Evolutionary conservation across 2,329 filamentous ascomycete species (phyloP), one percentile per base, ranked within the genome.

Genomic region (Cytospora mali): DNA sequence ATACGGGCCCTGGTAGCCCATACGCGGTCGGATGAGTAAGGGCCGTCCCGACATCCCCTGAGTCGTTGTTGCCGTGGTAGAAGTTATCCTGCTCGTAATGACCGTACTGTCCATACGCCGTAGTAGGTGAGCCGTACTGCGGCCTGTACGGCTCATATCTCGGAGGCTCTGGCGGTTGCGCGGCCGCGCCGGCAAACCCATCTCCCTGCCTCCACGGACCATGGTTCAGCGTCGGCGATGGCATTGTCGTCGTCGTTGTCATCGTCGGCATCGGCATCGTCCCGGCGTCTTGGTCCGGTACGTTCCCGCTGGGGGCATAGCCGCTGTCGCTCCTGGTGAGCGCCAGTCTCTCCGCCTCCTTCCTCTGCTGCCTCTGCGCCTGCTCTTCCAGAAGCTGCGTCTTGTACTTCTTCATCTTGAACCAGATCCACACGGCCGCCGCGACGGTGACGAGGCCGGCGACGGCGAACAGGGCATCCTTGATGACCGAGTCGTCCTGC

Each of bases 351-450:
- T 58, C 55, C n/a, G 66, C 48, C 31, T 64, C 56, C 18, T 58
- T 53, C 49, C 57, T 60, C 39, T 54, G 55, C 51, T 64, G 65
- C 52, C 69, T 50, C 58, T 65, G 63, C 2, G 61, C 72, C 65
- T 77, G 75, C 66, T 76, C 75, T 33, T 64, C 67, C n/a, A 77
- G 55, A 52, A 78, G 66, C 21, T 69, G 61, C 61, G 68, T 70
- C 69, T 77, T 76, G 54, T 71, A 70, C 13, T 64, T 66, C 10
- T 70, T 66, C 74, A 79, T 75, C 68, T 74, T 75, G 59, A 64
- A 67, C 66, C 71, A 75, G 31, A 79, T 75, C 61, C 75, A 77
- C 1, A 70, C 69, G 0, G 72, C 75, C 16, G 75, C 71, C 6
- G 71, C 66, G 23, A 79, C 65, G 18, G 76, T 79, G 48, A 76